phyloP scores from a whole-genome alignment of 225 moss, liverwort and hornwort genomes.

The Physcomitrellopsis africana region DNA sequence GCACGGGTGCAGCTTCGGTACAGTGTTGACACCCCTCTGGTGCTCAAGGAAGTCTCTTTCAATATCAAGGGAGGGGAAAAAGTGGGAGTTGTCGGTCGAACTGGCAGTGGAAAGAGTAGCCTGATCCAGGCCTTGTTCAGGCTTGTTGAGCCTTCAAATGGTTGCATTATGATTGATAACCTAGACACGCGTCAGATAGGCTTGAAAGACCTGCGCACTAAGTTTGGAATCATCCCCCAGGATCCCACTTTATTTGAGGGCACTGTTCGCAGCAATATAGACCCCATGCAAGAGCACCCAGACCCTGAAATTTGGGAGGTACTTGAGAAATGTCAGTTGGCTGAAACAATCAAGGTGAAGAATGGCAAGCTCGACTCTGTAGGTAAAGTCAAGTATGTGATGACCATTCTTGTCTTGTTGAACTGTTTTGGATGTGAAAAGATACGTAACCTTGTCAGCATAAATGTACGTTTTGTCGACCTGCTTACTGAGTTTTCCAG shows the following conservation, averaged over 20 bases:
- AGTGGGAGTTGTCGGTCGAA: conserved; percentile 46
- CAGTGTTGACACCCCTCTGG: conserved; percentile 36
- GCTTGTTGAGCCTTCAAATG: conserved; percentile 46
- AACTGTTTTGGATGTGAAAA: not conserved
- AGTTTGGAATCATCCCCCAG: conserved; percentile 48
- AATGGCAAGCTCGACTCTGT: conserved; percentile 42
- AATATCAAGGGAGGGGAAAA: conserved; percentile 47
- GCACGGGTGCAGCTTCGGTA: conserved; percentile 42
- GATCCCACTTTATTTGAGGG: conserved; percentile 50
- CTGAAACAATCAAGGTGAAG: conserved; percentile 31
- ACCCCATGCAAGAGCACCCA: conserved; percentile 40
- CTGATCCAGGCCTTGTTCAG: conserved; percentile 48
- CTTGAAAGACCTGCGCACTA: conserved; percentile 44
- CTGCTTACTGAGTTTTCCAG: not conserved
- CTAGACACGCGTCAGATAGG: conserved; percentile 48
- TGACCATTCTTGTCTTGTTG: not conserved
- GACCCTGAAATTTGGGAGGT: conserved; percentile 55
- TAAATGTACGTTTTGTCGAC: not conserved
- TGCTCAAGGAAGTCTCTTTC: conserved; percentile 45
- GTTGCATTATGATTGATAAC: conserved; percentile 44
- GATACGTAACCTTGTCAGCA: not conserved
- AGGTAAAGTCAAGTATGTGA: conserved; percentile 27
- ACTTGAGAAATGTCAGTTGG: conserved; percentile 50
- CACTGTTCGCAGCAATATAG: conserved; percentile 46
- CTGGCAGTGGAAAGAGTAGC: conserved; percentile 45